Evolutionary conservation across 2,329 filamentous ascomycete genomes (phyloP).

Genomic region (Alternaria tenuissima): DNA sequence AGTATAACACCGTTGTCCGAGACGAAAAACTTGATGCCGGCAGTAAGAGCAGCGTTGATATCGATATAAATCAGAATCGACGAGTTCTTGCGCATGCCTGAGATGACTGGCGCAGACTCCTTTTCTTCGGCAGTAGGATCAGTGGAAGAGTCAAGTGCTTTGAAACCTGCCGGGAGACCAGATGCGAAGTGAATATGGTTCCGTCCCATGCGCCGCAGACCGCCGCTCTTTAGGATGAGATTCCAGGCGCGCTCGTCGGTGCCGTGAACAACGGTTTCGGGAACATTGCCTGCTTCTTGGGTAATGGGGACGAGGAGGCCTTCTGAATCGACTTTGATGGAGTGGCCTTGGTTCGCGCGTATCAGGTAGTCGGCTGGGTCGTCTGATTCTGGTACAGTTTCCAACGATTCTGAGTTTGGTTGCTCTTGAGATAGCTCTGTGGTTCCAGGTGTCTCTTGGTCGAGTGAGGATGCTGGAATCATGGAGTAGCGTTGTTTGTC

Average conservation of each 20-base stretch:
- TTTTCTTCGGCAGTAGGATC: slow-evolving; percentile 34
- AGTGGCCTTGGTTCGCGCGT: slow-evolving; percentile 95
- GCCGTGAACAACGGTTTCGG: slow-evolving; percentile 79
- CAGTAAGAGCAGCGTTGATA: slow-evolving; percentile 69
- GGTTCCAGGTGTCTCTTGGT: slow-evolving; percentile 10
- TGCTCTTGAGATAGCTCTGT: slow-evolving; percentile 14
- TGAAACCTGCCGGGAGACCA: slow-evolving; percentile 67
- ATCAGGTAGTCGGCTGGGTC: slow-evolving; percentile 79
- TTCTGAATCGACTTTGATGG: slow-evolving; percentile 76
- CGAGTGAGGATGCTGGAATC: slow-evolving; percentile 59
- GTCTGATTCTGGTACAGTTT: slow-evolving; percentile 30
- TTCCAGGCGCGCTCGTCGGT: slow-evolving; percentile 86
- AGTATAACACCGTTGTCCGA: slow-evolving; percentile 60
- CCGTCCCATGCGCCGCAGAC: slow-evolving; percentile 79
- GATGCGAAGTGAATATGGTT: slow-evolving; percentile 92
- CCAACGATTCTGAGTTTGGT: slow-evolving; percentile 19
- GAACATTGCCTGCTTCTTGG: slow-evolving; percentile 63
- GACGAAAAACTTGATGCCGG: slow-evolving; percentile 74
- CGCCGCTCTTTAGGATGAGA: slow-evolving; percentile 76
- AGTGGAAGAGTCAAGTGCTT: slow-evolving; percentile 15
- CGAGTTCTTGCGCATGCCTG: slow-evolving; percentile 75
- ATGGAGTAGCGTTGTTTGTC: slow-evolving; percentile 93
- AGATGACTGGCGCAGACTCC: slow-evolving; percentile 66
- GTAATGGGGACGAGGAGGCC: slow-evolving; percentile 74
- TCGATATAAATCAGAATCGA: slow-evolving; percentile 78